Conservation (phyloP, 108 stramenopile genomes). For the Ochromonas danica region DNA sequence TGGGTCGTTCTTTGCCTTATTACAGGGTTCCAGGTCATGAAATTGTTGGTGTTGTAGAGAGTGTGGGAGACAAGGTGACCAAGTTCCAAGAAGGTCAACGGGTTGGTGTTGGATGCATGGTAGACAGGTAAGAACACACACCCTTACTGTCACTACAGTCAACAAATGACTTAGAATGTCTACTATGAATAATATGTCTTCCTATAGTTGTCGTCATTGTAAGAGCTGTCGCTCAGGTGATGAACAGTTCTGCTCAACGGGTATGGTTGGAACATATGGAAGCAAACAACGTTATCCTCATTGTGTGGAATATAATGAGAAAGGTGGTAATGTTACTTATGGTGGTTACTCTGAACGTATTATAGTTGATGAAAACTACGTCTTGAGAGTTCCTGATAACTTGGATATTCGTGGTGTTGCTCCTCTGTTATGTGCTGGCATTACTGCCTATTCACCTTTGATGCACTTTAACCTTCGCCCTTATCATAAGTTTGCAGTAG, state of each 20-base stretch:
- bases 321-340: conserved; percentile 38
- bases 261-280: conserved; percentile 43
- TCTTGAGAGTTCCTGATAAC: conserved; percentile 53
- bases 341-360: conserved; percentile 56
- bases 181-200: too few species aligned
- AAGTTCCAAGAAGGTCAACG: conserved; percentile 63
- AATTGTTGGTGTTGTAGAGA: conserved; percentile 50
- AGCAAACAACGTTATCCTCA: conserved; percentile 33
- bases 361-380: conserved; percentile 56
- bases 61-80: conserved; percentile 59
- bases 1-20: conserved; percentile 25
- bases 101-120: conserved; percentile 67
- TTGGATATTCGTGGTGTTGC: conserved; percentile 47
- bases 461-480: conserved; percentile 50
- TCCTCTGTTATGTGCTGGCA: conserved; percentile 63
- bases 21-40: conserved; percentile 54
- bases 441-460: conserved; percentile 62
- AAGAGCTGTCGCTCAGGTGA: conserved; percentile 53
- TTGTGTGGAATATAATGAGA: conserved; percentile 37
- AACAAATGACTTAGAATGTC: too few species aligned
- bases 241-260: conserved; percentile 54
- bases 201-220: conserved; percentile 64
- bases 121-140: too few species aligned
- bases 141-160: too few species aligned
- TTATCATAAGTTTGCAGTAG: too few species aligned